These are phyloP conservation scores for Nitzschia palea DNA, from an alignment of 108 stramenopile genomes.

Conservation along the genomic window DNA sequence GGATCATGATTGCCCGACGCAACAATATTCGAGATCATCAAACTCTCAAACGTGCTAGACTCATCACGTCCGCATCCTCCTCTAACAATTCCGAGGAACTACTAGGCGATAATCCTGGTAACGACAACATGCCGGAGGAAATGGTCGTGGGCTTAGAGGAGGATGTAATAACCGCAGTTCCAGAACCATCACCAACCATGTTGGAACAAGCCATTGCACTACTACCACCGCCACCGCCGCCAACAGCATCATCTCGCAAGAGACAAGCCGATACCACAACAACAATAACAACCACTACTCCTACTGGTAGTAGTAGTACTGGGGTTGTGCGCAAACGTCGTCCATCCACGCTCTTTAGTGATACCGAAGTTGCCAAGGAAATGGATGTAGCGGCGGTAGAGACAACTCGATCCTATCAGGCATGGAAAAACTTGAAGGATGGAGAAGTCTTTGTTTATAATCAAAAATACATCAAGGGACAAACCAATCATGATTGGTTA, in stretches of 20 bases:
- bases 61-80: not conserved
- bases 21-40: slow-evolving; percentile 85
- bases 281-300: slow-evolving; percentile 2
- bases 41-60: slow-evolving; percentile 61
- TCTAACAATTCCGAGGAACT: not conserved
- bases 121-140: not conserved
- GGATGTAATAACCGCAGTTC: not conserved
- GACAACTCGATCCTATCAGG: slow-evolving; percentile 77
- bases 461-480: slow-evolving; percentile 84
- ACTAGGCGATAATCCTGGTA: not conserved
- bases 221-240: not conserved
- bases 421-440: slow-evolving; percentile 57
- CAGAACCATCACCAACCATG: not conserved
- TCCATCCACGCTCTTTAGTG: slow-evolving; percentile 29
- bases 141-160: slow-evolving; percentile 8
- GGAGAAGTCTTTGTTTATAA: slow-evolving; percentile 79
- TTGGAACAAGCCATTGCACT: not conserved
- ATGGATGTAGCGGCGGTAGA: slow-evolving; percentile 82
- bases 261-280: not conserved
- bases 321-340: slow-evolving; percentile 16
- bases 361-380: slow-evolving; percentile 52
- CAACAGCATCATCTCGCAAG: not conserved
- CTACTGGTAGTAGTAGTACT: not conserved
- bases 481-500: slow-evolving; percentile 82
- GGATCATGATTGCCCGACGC: slow-evolving; percentile 90